Evolutionary conservation across 805 yeast species (phyloP).

Genomic region (Ogataea philodendri): DNA sequence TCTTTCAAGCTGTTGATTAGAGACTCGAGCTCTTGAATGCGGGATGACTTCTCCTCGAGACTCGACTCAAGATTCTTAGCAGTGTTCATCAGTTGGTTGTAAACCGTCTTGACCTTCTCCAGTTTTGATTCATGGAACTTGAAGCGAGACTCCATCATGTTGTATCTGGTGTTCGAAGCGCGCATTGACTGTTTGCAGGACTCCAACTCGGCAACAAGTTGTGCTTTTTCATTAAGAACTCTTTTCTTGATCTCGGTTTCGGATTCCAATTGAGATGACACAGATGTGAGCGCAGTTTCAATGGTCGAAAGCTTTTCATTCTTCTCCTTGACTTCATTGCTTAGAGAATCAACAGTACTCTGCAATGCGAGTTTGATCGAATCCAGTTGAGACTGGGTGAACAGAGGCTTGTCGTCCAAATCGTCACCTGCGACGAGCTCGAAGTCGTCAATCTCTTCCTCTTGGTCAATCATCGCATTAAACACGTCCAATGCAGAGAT

Average conservation of each 20-base stretch:
- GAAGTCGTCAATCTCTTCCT: constrained; percentile 19
- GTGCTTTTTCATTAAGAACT: constrained; percentile 15
- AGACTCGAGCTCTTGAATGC: constrained; percentile 13
- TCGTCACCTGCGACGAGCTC: constrained; percentile 13
- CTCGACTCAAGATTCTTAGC: constrained; percentile 23
- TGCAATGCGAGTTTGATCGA: constrained; percentile 20
- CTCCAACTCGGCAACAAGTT: constrained; percentile 20
- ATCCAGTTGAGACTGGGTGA: constrained; percentile 22
- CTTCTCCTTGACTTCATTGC: constrained; percentile 14
- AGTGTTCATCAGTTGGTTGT: constrained; percentile 19
- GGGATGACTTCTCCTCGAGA: constrained; percentile 9
- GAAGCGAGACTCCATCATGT: constrained; percentile 12
- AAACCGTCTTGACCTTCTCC: constrained; percentile 18
- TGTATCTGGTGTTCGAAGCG: constrained; percentile 14
- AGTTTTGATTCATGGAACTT: constrained; percentile 20
- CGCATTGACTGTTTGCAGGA: constrained; percentile 16
- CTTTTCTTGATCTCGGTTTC: constrained; percentile 17
- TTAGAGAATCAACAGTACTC: constrained; percentile 13
- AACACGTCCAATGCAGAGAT: constrained; percentile 23
- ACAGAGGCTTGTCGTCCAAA: constrained; percentile 17
- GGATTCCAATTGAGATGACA: constrained; percentile 4
- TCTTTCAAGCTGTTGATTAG: constrained; percentile 28
- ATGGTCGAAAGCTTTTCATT: constrained; percentile 10
- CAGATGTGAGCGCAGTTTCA: constrained; percentile 5
- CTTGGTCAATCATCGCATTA: constrained; percentile 22